Conservation (phyloP, 441 rosid species). For the Adansonia gregorii region DNA sequence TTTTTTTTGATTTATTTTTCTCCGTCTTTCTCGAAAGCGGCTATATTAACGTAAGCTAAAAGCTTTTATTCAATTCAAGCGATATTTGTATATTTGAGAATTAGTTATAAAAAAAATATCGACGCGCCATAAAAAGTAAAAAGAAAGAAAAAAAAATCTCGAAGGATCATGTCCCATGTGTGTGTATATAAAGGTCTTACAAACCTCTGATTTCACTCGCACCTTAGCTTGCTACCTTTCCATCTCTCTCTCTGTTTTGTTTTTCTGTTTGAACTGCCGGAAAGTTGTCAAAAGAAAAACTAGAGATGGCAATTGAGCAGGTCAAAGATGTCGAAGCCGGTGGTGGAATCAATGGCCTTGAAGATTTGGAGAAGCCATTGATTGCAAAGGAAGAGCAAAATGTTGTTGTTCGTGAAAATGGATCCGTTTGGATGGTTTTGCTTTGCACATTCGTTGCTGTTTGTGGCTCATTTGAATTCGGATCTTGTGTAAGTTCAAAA, state of each 20-base stretch:
- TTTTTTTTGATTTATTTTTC: too few relatives aligned
- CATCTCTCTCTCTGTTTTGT: background rate
- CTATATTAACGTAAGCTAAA: too few relatives aligned
- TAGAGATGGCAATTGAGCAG: constrained; percentile 50
- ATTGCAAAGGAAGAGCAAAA: constrained; percentile 36
- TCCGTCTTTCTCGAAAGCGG: too few relatives aligned
- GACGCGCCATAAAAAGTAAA: too few relatives aligned
- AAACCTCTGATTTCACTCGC: background rate
- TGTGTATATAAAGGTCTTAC: background rate
- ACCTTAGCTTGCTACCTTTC: background rate
- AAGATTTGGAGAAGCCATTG: constrained; percentile 59
- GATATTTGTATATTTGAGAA: background rate
- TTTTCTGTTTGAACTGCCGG: background rate
- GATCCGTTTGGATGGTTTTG: constrained; percentile 68
- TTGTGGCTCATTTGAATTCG: constrained; percentile 89
- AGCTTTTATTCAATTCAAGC: too few relatives aligned
- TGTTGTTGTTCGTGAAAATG: constrained; percentile 31
- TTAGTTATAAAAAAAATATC: background rate
- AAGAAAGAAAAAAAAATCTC: too few relatives aligned
- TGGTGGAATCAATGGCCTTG: constrained; percentile 38
- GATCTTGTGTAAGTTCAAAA: constrained; percentile 75
- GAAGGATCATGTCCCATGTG: too few relatives aligned
- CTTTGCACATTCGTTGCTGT: constrained; percentile 80
- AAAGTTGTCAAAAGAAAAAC: too few relatives aligned
- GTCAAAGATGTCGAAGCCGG: constrained; percentile 55